These are phyloP conservation scores for Pyrus communis DNA, from an alignment of 306 rosid genomes.

Conservation along the genomic window DNA sequence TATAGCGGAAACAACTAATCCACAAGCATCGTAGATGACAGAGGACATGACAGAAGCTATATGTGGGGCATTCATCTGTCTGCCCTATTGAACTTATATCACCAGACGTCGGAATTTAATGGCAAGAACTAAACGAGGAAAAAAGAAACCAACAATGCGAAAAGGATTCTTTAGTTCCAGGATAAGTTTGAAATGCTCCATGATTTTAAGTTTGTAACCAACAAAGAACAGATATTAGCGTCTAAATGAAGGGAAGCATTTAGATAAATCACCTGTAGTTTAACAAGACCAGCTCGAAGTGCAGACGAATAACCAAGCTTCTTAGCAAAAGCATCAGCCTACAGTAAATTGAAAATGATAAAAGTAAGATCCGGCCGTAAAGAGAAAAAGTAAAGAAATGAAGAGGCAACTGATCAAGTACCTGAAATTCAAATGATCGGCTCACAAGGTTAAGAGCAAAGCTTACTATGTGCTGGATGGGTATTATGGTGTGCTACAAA, in stretches of 20 bases:
- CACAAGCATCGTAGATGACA: background rate
- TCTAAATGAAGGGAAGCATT: background rate
- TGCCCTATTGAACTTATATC: background rate
- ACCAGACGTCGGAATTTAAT: background rate
- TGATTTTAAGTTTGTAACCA: background rate
- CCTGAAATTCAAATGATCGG: slow-evolving; percentile 95
- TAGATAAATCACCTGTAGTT: slow-evolving; percentile 55
- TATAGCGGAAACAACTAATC: background rate
- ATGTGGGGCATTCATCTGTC: background rate
- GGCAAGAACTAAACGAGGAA: no score
- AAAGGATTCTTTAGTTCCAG: background rate
- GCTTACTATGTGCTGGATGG: slow-evolving; percentile 82
- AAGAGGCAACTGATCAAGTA: slow-evolving; percentile 6
- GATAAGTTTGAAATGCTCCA: background rate
- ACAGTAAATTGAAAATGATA: slow-evolving; percentile 10
- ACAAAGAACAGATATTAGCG: background rate
- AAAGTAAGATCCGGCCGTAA: background rate
- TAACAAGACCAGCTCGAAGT: slow-evolving; percentile 70
- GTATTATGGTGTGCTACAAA: slow-evolving; percentile 85
- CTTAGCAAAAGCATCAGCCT: slow-evolving; percentile 90
- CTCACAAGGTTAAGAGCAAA: slow-evolving; percentile 89
- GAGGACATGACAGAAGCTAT: no score
- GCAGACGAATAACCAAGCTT: slow-evolving; percentile 69
- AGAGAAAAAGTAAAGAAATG: background rate
- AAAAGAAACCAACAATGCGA: background rate